Evolutionary conservation across 805 yeast genomes (phyloP).

Genomic region (Metschnikowia aberdeeniae): DNA sequence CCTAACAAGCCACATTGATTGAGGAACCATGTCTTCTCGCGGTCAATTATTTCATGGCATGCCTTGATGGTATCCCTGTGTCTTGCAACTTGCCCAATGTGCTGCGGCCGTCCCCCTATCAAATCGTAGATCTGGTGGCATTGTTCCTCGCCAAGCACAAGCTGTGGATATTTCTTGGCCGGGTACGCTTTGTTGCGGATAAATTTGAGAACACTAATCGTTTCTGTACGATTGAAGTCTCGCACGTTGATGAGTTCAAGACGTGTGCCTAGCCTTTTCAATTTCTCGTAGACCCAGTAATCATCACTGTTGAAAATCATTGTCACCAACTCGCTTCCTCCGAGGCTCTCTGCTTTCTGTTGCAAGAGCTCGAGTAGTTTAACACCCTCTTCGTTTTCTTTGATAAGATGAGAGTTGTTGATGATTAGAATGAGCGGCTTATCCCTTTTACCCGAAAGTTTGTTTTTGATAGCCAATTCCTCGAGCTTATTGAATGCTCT

Average conservation of each 20-base stretch:
- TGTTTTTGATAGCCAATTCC: constrained; percentile 57
- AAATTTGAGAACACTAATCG: constrained; percentile 50
- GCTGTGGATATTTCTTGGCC: constrained; percentile 31
- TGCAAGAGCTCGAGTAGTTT: constrained; percentile 70
- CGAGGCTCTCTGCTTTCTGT: constrained; percentile 75
- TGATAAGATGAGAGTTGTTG: constrained; percentile 70
- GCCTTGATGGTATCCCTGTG: constrained; percentile 55
- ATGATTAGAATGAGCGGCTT: constrained; percentile 66
- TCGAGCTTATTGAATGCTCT: constrained; percentile 76
- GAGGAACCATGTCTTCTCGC: constrained; percentile 81
- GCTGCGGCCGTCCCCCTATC: constrained; percentile 84
- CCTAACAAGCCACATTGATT: constrained; percentile 81
- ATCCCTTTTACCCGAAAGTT: constrained; percentile 29
- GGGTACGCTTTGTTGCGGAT: constrained; percentile 44
- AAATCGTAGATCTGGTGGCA: constrained; percentile 60
- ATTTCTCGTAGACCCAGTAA: constrained; percentile 80
- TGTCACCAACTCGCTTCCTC: constrained; percentile 69
- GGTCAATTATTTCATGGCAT: constrained; percentile 66
- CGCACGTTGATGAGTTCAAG: constrained; percentile 67
- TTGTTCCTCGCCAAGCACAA: constrained; percentile 26
- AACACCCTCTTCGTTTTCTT: constrained; percentile 69
- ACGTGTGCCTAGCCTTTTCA: constrained; percentile 68
- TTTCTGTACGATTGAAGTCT: constrained; percentile 54
- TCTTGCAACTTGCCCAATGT: constrained; percentile 64
- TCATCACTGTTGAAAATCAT: constrained; percentile 78